Evolutionary conservation across 768 basidiomycete genomes (phyloP), one percentile per base, ranked within the genome.

Genomic region (Suillus luteus): DNA sequence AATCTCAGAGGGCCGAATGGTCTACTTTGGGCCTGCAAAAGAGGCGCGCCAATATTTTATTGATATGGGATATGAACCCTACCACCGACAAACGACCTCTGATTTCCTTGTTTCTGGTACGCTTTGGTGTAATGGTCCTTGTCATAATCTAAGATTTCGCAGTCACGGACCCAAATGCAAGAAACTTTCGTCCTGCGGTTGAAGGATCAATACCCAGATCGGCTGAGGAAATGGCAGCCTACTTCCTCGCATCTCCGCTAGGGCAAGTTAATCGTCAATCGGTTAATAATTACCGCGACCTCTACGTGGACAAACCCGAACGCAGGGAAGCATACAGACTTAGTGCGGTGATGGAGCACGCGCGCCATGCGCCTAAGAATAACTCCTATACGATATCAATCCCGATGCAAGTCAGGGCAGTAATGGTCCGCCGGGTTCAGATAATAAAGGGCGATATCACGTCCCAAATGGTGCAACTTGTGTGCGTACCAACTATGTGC

Each of bases 31-130:
- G 35, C 85, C 89, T 8, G 83, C 86, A 5, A 78, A 82, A 9
- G 83, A 89, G 65, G 95, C 95, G 17, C 85, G 92, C 17, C 77
- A 78, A 1, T 96, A 96, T 77, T 95, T 97, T 68, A 85, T 91
- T 67, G 74, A 75, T 37, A 77, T 93, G 49, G 86, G 86, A 17
- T 86, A 81, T 69, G 74, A 78, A 64, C 85, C 86, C 11, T 78
- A 79, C 12, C 77, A 85, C 62, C 75, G 86, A 14, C 87, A 88
- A 73, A 87, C 86, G 1, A 86, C 85, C 0, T 82, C 87, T 22
- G 87, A 88, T 65, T 88, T 86, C 74, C 74, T 88, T 52, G 84
- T 86, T 35, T 68, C 74, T 3, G 59, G 59, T 60, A 22, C 9
- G 59, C 57, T 12, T n/a, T n/a, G 9, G 9, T 24, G 22, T 17